Evolutionary conservation across 23 red algal genomes (phyloP).

Genomic region (Gracilaria gracilis): DNA sequence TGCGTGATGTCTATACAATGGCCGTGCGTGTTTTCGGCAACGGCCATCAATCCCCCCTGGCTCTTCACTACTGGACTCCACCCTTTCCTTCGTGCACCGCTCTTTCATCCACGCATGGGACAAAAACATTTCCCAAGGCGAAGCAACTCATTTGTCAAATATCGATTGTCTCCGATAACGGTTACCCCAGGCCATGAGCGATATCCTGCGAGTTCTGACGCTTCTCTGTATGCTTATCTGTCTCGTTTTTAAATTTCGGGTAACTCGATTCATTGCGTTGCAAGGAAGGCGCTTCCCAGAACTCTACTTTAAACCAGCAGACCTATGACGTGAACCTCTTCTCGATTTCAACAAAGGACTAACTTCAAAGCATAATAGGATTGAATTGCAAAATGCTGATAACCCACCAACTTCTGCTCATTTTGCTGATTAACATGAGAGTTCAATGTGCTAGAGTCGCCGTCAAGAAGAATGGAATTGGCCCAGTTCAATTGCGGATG

Average conservation of each 20-base stretch:
- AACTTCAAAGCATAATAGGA: not conserved
- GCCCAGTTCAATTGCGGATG: not conserved
- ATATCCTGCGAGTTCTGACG: not conserved
- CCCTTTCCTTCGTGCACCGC: not conserved
- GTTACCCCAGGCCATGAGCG: not conserved
- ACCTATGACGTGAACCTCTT: not conserved
- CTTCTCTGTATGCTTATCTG: not conserved
- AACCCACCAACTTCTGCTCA: not conserved
- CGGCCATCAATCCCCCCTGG: not conserved
- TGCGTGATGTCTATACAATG: not conserved
- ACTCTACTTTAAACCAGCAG: not conserved
- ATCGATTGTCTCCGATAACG: conserved; percentile 31
- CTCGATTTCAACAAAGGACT: not conserved
- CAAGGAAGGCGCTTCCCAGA: not conserved
- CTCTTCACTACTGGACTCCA: not conserved
- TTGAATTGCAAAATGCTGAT: not conserved
- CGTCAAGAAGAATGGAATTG: not conserved
- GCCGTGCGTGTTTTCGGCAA: not conserved
- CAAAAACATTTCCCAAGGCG: not conserved
- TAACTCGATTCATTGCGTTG: not conserved
- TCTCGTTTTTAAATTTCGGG: conserved; percentile 10
- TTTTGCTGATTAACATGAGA: not conserved
- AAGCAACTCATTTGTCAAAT: conserved; percentile 9
- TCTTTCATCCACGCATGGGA: not conserved
- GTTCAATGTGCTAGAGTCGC: not conserved